Conservation (phyloP, 2,329 filamentous ascomycete genomes). For the Penicillium concentricum region DNA sequence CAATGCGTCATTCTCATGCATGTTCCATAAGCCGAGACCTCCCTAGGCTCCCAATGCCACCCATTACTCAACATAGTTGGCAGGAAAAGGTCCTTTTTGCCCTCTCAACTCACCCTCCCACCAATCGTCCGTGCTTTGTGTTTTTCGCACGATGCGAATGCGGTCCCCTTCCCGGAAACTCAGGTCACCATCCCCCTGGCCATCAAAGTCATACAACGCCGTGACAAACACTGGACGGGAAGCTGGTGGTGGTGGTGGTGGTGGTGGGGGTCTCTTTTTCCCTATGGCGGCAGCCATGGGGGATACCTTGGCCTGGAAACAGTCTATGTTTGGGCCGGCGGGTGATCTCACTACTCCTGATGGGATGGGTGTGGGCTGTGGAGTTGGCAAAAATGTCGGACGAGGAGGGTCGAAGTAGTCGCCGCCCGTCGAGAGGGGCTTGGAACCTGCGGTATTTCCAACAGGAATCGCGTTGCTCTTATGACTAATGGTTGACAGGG, state of each 20-base stretch:
- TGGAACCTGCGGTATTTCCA: slow-evolving; percentile 15
- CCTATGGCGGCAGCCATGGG: slow-evolving; percentile 43
- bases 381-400: slow-evolving; percentile 7
- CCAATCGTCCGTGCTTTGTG: slow-evolving; percentile 79
- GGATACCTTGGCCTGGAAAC: slow-evolving; percentile 15
- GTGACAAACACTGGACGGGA: slow-evolving; percentile 61
- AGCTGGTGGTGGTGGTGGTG: slow-evolving; percentile 62
- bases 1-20: background rate
- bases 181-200: slow-evolving; percentile 68
- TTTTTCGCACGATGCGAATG: slow-evolving; percentile 76
- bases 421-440: slow-evolving; percentile 14
- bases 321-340: slow-evolving; percentile 31
- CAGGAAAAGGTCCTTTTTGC: slow-evolving; percentile 70
- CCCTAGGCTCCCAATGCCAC: background rate
- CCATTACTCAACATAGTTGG: slow-evolving; percentile 68
- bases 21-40: background rate
- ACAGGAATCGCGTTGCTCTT: slow-evolving; percentile 13
- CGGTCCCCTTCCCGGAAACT: slow-evolving; percentile 73
- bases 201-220: slow-evolving; percentile 73
- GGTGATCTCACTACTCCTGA: slow-evolving; percentile 26
- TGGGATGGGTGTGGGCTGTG: slow-evolving; percentile 4
- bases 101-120: slow-evolving; percentile 78
- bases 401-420: slow-evolving; percentile 16
- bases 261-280: slow-evolving; percentile 76
- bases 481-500: background rate